phyloP scores from a whole-genome alignment of 2,329 filamentous ascomycete species.

The Aspergillus viridinutans region DNA sequence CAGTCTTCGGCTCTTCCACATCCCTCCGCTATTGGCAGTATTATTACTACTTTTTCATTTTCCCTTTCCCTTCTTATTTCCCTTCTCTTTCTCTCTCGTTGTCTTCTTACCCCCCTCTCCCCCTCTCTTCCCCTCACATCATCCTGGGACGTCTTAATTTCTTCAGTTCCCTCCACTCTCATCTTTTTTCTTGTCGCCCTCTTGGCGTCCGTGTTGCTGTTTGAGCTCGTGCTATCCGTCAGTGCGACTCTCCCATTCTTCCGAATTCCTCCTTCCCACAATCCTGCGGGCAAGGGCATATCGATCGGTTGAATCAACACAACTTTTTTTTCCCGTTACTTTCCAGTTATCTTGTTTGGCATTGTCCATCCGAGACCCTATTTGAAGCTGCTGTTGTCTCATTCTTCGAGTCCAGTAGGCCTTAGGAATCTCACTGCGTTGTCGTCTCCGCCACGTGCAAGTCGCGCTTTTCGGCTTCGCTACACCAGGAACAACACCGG shows the following conservation, averaged over 20 bases:
- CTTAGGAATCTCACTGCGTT: slow-evolving; percentile 2
- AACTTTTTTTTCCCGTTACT: slow-evolving; percentile 2
- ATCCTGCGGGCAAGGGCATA: slow-evolving; percentile 16
- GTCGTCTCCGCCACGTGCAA: slow-evolving; percentile 23
- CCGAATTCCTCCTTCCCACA: slow-evolving; percentile 15
- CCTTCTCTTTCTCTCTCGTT: slow-evolving; percentile 14
- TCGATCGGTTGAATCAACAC: slow-evolving; percentile 16
- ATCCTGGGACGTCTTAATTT: slow-evolving; percentile 14
- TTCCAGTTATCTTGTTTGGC: neutral
- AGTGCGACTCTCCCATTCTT: slow-evolving; percentile 18
- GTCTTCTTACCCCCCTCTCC: slow-evolving; percentile 19
- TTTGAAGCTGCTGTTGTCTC: neutral
- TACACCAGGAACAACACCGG: slow-evolving; percentile 19
- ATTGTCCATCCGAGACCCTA: neutral
- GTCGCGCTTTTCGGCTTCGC: slow-evolving; percentile 19
- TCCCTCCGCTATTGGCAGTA: slow-evolving; percentile 16
- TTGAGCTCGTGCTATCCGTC: slow-evolving; percentile 18
- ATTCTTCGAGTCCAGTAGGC: neutral
- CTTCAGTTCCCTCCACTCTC: slow-evolving; percentile 14
- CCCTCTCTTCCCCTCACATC: slow-evolving; percentile 18
- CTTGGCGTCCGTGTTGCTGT: slow-evolving; percentile 19
- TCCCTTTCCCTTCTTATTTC: slow-evolving; percentile 12
- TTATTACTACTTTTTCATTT: slow-evolving; percentile 13
- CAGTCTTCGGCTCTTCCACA: slow-evolving; percentile 15
- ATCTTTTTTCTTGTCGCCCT: slow-evolving; percentile 10